Evolutionary conservation across 2,329 filamentous ascomycete species (phyloP).

Genomic region (Clarireedia hainanense): DNA sequence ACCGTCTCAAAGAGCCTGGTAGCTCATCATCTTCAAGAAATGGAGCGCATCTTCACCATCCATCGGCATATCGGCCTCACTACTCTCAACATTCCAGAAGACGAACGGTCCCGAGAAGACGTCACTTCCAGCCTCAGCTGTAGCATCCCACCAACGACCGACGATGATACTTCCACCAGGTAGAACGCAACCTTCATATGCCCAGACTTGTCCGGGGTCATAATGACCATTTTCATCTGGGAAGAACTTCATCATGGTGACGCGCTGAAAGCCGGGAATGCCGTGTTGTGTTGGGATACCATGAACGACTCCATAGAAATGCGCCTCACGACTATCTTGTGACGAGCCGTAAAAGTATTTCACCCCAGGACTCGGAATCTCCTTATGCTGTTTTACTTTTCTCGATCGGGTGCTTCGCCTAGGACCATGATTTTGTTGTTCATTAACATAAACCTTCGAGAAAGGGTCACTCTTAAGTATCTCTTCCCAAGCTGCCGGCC

Average conservation of each 20-base stretch:
- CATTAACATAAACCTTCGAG: background rate
- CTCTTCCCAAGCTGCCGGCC: conserved; percentile 20
- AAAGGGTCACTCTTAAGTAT: conserved; percentile 21
- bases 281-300: conserved; percentile 38
- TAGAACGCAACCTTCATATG: conserved; percentile 40
- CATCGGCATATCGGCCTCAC: conserved; percentile 10
- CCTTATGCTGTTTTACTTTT: background rate
- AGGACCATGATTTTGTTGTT: background rate
- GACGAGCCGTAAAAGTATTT: conserved; percentile 29
- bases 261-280: conserved; percentile 45
- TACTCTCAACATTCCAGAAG: conserved; percentile 29
- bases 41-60: conserved; percentile 18
- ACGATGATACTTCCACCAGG: conserved; percentile 40
- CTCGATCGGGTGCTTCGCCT: background rate
- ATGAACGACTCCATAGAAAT: conserved; percentile 40
- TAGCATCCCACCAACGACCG: conserved; percentile 40
- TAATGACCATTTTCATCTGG: conserved; percentile 13
- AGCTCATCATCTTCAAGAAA: conserved; percentile 13
- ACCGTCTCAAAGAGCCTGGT: background rate
- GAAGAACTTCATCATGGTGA: conserved; percentile 46
- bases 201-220: conserved; percentile 30
- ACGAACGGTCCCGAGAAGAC: conserved; percentile 29
- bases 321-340: conserved; percentile 27
- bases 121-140: background rate
- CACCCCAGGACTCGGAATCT: conserved; percentile 7